Evolutionary conservation across 306 rosid genomes (phyloP), one percentile per base, ranked within the genome.

Genomic region (Citrullus mucosospermus): DNA sequence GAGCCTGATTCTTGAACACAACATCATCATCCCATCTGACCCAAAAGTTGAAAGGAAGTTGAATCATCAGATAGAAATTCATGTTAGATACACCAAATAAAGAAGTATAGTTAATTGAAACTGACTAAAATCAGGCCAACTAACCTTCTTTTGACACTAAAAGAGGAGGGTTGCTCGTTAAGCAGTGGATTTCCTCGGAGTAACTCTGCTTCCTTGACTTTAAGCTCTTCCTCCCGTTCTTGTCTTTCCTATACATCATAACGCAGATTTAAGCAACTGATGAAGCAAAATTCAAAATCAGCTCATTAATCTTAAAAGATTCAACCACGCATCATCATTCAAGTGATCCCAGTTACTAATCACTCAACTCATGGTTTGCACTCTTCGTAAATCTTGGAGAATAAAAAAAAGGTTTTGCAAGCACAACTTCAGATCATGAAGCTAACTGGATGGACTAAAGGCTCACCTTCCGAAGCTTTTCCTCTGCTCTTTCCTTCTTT

Each of bases 401-500:
- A 75, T 17, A 61, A 69, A n/a, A 63, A n/a, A 25, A 25, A 14
- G 77, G 39, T 43, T 2, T 15, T 28, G 15, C 44, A 73, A 73
- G 25, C 78, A 73, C 46, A 30, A 73, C 9, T 51, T 16, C 77
- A 72, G 30, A 74, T 74, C 36, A 51, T 15, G 14, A 46, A 28
- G 9, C 55, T 43, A 56, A 46, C 22, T 34, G 48, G 51, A 18
- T 38, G 6, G 9, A 18, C 39, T 9, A 80, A 75, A 9, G 28
- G 11, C 85, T 85, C 86, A 91, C 99, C 97, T 86, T 90, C 15
- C 91, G 89, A 6, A 86, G 89, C 89, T 88, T 92, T 87, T 95
- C 98, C 89, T 95, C 97, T 11, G 91, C 97, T 82, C 97, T 88
- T 85, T 95, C 99, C 87, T 90, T 92, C 88, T 87, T 95, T 84